Conservation (phyloP, 495 filamentous ascomycete species). For the Lophiotrema nucula region DNA sequence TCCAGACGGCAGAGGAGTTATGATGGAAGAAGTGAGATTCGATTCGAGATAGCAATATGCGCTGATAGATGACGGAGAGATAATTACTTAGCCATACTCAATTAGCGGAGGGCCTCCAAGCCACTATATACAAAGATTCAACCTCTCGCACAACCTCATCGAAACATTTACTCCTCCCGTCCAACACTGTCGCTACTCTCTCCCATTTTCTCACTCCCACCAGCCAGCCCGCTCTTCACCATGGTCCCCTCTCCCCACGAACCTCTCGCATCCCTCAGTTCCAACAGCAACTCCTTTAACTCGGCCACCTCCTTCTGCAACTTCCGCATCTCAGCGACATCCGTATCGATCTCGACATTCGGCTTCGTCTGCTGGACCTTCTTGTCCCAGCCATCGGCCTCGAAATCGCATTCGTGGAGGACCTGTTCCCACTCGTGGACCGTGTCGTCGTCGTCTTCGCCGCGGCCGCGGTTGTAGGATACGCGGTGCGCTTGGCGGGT, state of each 20-base stretch:
- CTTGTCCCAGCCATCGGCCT: constrained; percentile 77
- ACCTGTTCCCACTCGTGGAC: constrained; percentile 93
- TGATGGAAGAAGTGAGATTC: no score
- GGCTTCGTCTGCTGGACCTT: constrained; percentile 69
- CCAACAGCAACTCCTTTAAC: constrained; percentile 61
- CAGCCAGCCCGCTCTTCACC: constrained; percentile 18
- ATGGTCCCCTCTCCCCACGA: constrained; percentile 24
- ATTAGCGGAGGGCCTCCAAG: no score
- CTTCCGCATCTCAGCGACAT: constrained; percentile 65
- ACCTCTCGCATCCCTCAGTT: constrained; percentile 38
- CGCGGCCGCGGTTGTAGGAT: constrained; percentile 65
- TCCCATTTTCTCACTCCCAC: constrained; percentile 2
- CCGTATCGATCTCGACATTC: constrained; percentile 70
- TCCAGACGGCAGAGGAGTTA: no score
- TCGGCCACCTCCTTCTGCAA: constrained; percentile 66
- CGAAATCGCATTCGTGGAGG: constrained; percentile 67
- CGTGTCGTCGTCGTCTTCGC: constrained; percentile 87
- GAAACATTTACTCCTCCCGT: not conserved
- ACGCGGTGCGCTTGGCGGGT: constrained; percentile 66
- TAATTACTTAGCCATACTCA: no score
- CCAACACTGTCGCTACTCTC: constrained; percentile 19
- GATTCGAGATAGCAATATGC: no score
- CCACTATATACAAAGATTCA: no score
- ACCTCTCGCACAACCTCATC: not conserved
- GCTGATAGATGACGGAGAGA: no score